phyloP scores from a whole-genome alignment of 441 rosid genomes.

The Pelargonium myrrhifolium region DNA sequence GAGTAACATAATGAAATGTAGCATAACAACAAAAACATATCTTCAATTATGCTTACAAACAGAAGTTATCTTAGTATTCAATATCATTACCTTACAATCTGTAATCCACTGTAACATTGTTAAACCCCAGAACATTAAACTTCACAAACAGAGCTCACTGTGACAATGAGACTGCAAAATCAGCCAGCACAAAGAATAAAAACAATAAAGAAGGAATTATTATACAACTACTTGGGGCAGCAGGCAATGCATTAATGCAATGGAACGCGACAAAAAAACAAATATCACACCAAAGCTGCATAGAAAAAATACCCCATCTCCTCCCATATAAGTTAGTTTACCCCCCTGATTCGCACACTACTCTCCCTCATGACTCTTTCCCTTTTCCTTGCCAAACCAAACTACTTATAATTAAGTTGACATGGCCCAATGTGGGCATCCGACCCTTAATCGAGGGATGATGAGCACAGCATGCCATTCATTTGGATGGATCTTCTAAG shows the following conservation, averaged over 20 bases:
- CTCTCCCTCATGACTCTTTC: conserved; percentile 9
- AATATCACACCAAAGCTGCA: conserved; percentile 17
- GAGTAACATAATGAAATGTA: background rate
- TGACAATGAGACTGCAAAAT: conserved; percentile 25
- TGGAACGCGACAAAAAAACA: conserved; percentile 18
- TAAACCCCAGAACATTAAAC: conserved; percentile 8
- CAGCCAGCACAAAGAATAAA: conserved; percentile 20
- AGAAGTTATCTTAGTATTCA: conserved; percentile 21
- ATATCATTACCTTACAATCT: conserved; percentile 23
- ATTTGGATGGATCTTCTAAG: conserved; percentile 17
- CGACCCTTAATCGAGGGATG: conserved; percentile 8
- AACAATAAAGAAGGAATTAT: conserved; percentile 5
- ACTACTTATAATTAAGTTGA: conserved; percentile 10
- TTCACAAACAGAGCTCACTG: conserved; percentile 25
- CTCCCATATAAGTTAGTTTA: background rate
- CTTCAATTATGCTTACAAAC: background rate
- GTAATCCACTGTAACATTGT: conserved; percentile 9
- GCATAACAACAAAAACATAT: background rate
- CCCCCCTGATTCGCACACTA: background rate
- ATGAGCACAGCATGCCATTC: conserved; percentile 3
- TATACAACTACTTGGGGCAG: conserved; percentile 18
- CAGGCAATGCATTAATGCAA: conserved; percentile 11
- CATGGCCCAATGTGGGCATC: conserved; percentile 16
- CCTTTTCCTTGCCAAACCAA: background rate
- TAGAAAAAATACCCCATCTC: conserved; percentile 12